These are phyloP conservation scores for Glaciozyma martinii DNA, from an alignment of 768 basidiomycete genomes.

Conservation along the genomic window DNA sequence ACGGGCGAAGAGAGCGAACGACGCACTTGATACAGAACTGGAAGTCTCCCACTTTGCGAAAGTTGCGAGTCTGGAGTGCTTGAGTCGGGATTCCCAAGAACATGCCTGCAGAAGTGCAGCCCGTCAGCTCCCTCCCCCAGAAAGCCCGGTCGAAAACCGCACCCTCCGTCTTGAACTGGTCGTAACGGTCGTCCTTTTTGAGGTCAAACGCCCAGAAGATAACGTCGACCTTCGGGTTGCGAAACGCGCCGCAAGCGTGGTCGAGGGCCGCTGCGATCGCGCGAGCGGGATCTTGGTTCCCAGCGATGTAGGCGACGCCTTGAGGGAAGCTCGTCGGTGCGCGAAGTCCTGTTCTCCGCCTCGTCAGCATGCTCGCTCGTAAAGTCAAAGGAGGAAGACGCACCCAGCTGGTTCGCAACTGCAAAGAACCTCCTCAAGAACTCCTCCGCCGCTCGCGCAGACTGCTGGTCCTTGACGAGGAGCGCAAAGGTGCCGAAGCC, in stretches of 20 bases:
- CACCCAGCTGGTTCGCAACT: too few relatives aligned
- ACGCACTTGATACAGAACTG: constrained; percentile 16
- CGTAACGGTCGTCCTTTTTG: not conserved
- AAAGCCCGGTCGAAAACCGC: not conserved
- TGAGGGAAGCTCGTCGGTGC: too few relatives aligned
- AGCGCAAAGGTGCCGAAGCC: too few relatives aligned
- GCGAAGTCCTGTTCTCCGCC: too few relatives aligned
- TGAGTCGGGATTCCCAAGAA: constrained; percentile 10
- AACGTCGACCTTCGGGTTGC: not conserved
- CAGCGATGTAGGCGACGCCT: too few relatives aligned
- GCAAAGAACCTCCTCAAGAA: too few relatives aligned
- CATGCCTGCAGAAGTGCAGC: not conserved
- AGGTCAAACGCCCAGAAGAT: not conserved
- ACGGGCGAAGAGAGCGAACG: not conserved
- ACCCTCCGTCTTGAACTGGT: not conserved
- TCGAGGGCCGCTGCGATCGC: too few relatives aligned
- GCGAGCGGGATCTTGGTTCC: too few relatives aligned
- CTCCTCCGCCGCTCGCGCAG: too few relatives aligned
- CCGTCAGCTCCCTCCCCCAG: not conserved
- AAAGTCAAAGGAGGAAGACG: too few relatives aligned
- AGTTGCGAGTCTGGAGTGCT: not conserved
- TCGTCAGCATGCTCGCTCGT: too few relatives aligned
- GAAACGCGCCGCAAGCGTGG: not conserved
- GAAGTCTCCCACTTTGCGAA: not conserved
- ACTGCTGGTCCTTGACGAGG: too few relatives aligned